Evolutionary conservation across 768 basidiomycete genomes (phyloP), one percentile per base, ranked within the genome.

Genomic region (Collybiopsis confluens): DNA sequence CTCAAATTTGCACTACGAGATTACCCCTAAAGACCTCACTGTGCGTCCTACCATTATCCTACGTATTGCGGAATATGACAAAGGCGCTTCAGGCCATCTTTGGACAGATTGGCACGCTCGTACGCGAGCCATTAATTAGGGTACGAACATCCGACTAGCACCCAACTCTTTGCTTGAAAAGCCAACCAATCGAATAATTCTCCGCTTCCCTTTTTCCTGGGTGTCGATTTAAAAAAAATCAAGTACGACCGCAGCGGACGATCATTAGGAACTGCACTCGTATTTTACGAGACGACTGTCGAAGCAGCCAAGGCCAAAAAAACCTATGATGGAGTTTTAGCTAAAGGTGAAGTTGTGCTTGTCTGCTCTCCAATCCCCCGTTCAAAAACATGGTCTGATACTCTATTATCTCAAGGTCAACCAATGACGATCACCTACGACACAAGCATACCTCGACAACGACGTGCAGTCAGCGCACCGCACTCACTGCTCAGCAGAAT

Each of bases 211-310:
- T 71, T 61, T 63, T 62, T 67, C 61, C 64, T 62, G 30, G 30
- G 30, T 33, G 30, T 33, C 30, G 30, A 63, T 63, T 62, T 69
- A 63, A 55, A 55, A 33, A 59, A 45, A 69, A 72, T 74, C 65
- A 81, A 97, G 94, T 97, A 94, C 76, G 94, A 97, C 74, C 86
- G 89, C 67, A 95, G 93, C 62, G 94, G 94, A 60, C 89, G 94
- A 67, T 96, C 94, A 43, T 83, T 81, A 18, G 94, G 94, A 56
- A 78, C 83, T 61, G 94, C 88, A 54, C 80, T 83, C 61, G 74
- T 97, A 66, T 77, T 83, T 8, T 96, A 85, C 72, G 88, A 91
- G 70, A 90, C 85, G 2, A 61, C 79, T 16, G 76, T 79, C 52
- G 90, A 96, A 67, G 94, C 94, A 30, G 82, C 84, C 36, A 76